phyloP scores from a whole-genome alignment of 306 rosid genomes.

The Ormosia semicastrata region DNA sequence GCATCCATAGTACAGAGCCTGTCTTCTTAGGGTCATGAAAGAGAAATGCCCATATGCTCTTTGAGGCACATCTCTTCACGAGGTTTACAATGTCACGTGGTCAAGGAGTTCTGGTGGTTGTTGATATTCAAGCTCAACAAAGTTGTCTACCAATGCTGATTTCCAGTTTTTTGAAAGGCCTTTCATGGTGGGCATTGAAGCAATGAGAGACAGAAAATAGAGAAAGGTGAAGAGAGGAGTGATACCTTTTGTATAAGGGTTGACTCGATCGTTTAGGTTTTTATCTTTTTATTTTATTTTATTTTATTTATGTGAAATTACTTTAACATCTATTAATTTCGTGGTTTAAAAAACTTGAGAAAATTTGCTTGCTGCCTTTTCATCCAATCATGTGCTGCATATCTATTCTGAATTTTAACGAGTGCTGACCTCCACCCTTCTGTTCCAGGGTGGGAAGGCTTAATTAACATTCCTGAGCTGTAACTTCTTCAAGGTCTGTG shows the following conservation, averaged over 20 bases:
- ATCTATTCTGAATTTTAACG: background rate
- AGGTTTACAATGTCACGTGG: background rate
- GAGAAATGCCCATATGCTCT: background rate
- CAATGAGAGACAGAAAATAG: background rate
- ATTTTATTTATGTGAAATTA: background rate
- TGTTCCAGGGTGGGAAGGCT: constrained; percentile 42
- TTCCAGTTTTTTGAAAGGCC: background rate
- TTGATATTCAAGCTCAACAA: background rate
- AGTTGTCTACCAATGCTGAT: background rate
- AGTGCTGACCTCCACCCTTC: background rate
- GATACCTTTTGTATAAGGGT: background rate
- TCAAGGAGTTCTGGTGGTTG: background rate
- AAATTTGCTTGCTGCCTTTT: background rate
- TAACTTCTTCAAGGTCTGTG: constrained; percentile 8
- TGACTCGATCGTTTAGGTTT: background rate
- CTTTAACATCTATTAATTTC: background rate
- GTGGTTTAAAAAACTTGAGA: background rate
- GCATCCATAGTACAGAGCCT: background rate
- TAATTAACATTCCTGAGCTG: constrained; percentile 4
- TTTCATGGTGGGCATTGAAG: background rate
- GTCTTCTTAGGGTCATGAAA: background rate
- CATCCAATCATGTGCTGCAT: background rate
- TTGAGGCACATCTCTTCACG: background rate
- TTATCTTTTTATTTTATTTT: background rate
- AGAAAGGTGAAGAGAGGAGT: background rate